These are phyloP conservation scores for Aspergillus niger DNA, from an alignment of 2,329 filamentous ascomycete species.

Conservation along the genomic window DNA sequence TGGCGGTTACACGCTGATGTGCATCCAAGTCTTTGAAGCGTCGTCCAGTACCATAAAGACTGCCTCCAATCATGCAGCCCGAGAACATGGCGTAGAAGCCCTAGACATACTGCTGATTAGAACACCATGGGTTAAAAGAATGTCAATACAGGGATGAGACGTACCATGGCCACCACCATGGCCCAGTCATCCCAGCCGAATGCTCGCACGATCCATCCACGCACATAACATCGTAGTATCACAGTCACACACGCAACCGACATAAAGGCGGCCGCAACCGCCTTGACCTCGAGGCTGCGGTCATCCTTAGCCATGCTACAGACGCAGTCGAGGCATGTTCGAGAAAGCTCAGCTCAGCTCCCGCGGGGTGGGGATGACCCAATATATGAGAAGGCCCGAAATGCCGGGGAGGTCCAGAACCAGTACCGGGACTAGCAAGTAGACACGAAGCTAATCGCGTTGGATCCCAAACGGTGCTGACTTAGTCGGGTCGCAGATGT, in stretches of 20 bases:
- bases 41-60: conserved; percentile 32
- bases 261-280: conserved; percentile 32
- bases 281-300: conserved; percentile 27
- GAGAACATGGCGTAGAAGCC: conserved; percentile 33
- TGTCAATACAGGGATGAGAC: not conserved
- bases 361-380: not conserved
- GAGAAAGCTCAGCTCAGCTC: not conserved
- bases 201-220: conserved; percentile 31
- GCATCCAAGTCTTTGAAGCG: conserved; percentile 21
- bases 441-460: conserved; percentile 1
- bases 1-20: conserved; percentile 26
- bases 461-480: not conserved
- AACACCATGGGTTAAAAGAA: not conserved
- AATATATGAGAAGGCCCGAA: conserved; percentile 2
- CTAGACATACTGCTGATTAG: conserved; percentile 13
- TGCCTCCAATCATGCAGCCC: conserved; percentile 34
- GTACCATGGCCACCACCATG: conserved; percentile 35
- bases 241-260: conserved; percentile 30
- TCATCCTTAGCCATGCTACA: conserved; percentile 22
- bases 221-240: conserved; percentile 36
- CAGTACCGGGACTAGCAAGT: not conserved
- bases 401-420: conserved; percentile 1
- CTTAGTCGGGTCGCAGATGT: not conserved
- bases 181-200: conserved; percentile 38
- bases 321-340: conserved; percentile 4